A percentile compares a stretch with the other conserved stretches of the same genome.
Evolutionary conservation across 2,329 filamentous ascomycete species (phyloP).

Genomic region (Cadophora sp.): DNA sequence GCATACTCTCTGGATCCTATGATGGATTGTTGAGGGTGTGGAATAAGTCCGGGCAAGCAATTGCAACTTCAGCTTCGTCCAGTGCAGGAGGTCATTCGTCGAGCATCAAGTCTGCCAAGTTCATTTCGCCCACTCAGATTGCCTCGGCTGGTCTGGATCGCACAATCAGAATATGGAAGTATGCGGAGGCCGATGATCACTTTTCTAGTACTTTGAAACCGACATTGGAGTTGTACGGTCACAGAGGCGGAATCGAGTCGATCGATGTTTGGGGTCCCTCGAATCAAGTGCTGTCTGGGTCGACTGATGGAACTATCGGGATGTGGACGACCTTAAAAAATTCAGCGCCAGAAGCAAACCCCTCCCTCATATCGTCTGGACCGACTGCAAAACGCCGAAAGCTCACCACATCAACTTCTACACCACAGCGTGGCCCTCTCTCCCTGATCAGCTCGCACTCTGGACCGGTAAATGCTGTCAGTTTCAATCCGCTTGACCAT

Average conservation of each 20-base stretch:
- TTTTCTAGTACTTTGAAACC: constrained; percentile 67
- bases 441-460: constrained; percentile 74
- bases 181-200: constrained; percentile 68
- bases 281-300: constrained; percentile 83
- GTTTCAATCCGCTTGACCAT: constrained; percentile 84
- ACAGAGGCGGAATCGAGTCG: constrained; percentile 75
- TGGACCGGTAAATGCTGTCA: constrained; percentile 75
- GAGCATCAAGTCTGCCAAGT: constrained; percentile 82
- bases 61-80: constrained; percentile 75
- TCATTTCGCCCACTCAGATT: constrained; percentile 78
- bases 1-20: constrained; percentile 91
- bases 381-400: constrained; percentile 80
- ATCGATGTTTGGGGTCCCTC: constrained; percentile 77
- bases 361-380: constrained; percentile 70
- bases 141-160: constrained; percentile 86
- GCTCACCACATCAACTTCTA: constrained; percentile 56
- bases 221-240: constrained; percentile 82
- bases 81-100: constrained; percentile 76
- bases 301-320: constrained; percentile 82
- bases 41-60: constrained; percentile 85
- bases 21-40: constrained; percentile 89
- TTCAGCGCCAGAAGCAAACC: constrained; percentile 75
- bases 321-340: constrained; percentile 86
- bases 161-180: constrained; percentile 90
- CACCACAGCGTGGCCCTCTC: constrained; percentile 77